Conservation (phyloP, 1,284 basidiomycete genomes). For the Xerocomus cyaneibrunnescens region DNA sequence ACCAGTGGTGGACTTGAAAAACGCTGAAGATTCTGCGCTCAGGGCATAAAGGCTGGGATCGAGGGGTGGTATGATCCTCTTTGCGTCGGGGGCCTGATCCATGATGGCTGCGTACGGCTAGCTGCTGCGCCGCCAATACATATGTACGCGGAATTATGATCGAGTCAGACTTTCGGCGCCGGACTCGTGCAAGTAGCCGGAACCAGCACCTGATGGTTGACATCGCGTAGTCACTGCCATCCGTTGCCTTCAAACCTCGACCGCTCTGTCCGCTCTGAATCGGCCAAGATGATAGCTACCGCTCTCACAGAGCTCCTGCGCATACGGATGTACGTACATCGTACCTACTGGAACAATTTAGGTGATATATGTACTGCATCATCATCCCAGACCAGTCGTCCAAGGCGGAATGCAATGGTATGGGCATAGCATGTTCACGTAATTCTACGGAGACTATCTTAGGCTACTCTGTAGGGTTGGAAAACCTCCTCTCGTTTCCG, state of each 20-base stretch:
- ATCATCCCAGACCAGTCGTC: slow-evolving; percentile 58
- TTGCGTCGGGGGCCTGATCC: background rate
- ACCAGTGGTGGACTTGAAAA: slow-evolving; percentile 30
- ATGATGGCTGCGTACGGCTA: background rate
- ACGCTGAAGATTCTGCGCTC: slow-evolving; percentile 12
- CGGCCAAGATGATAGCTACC: slow-evolving; percentile 38
- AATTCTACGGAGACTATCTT: background rate
- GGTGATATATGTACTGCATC: slow-evolving; percentile 3
- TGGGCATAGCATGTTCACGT: slow-evolving; percentile 17
- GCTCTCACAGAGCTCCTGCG: slow-evolving; percentile 41
- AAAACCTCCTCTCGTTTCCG: slow-evolving; percentile 69
- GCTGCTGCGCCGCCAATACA: too few species aligned
- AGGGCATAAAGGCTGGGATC: slow-evolving; percentile 19
- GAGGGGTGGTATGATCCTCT: background rate
- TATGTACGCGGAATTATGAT: too few species aligned
- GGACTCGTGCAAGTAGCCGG: background rate
- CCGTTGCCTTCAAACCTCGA: too few species aligned
- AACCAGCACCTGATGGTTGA: too few species aligned
- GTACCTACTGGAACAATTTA: slow-evolving; percentile 3
- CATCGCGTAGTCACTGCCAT: too few species aligned
- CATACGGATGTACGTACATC: slow-evolving; percentile 37
- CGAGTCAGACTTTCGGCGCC: background rate
- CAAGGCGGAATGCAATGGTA: slow-evolving; percentile 90
- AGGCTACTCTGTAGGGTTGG: slow-evolving; percentile 61
- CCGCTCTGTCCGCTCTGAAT: background rate